Conservation (phyloP, 1,284 basidiomycete species). For the Malassezia cuniculi region DNA sequence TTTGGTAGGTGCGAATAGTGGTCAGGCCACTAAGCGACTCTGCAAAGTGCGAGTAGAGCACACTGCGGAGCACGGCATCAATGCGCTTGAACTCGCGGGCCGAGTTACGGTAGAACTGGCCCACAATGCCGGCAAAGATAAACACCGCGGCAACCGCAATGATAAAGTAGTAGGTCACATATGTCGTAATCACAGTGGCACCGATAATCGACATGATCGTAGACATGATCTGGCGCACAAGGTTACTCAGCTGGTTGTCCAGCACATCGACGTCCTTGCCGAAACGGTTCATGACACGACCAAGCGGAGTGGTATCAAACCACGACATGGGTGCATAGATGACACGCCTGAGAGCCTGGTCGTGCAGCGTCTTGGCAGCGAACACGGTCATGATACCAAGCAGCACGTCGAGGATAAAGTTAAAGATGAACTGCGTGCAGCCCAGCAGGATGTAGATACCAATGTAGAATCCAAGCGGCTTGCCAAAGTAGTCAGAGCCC, state of each 20-base stretch:
- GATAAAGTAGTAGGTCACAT: constrained; percentile 58
- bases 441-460: constrained; percentile 60
- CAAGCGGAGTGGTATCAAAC: constrained; percentile 71
- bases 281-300: constrained; percentile 70
- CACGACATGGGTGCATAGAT: constrained; percentile 60
- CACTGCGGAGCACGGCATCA: constrained; percentile 56
- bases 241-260: constrained; percentile 55
- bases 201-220: constrained; percentile 49
- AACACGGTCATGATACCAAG: constrained; percentile 58
- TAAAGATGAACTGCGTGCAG: constrained; percentile 53
- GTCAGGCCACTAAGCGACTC: constrained; percentile 74
- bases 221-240: constrained; percentile 36
- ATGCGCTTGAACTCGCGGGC: constrained; percentile 76
- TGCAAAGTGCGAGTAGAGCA: constrained; percentile 71
- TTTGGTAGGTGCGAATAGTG: constrained; percentile 68
- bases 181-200: constrained; percentile 56
- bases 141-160: constrained; percentile 48
- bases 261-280: constrained; percentile 67
- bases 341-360: constrained; percentile 51
- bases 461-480: constrained; percentile 54
- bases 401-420: constrained; percentile 53
- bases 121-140: constrained; percentile 45
- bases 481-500: constrained; percentile 52
- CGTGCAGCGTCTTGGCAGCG: constrained; percentile 55
- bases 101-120: constrained; percentile 70